Percentiles rank a stretch among this genome's conserved stretches.
Evolutionary conservation across 2,329 filamentous ascomycete genomes (phyloP).

Genomic region (Trichoderma sp.): DNA sequence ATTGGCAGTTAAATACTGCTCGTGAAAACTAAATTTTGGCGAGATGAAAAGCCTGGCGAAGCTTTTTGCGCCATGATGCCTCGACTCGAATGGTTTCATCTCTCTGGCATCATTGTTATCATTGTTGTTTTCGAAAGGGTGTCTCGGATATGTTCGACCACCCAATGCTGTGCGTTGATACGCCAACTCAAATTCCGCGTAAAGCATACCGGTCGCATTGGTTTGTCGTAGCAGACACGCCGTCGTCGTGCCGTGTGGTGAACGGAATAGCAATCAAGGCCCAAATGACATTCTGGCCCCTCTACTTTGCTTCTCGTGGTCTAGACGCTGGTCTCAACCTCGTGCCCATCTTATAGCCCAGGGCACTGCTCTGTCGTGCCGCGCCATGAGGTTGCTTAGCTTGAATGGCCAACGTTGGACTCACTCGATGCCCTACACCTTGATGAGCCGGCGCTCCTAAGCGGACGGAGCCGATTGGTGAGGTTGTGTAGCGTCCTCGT

Average conservation of each 20-base stretch:
- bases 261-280: not conserved
- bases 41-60: not conserved
- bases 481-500: not conserved
- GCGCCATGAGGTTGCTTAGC: not conserved
- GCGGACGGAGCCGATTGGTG: conserved; percentile 15
- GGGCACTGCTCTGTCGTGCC: not conserved
- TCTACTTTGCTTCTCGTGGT: not conserved
- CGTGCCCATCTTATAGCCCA: not conserved
- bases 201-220: not conserved
- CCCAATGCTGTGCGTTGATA: not conserved
- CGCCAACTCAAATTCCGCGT: not conserved
- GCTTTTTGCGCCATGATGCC: not conserved
- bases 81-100: not conserved
- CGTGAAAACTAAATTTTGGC: not conserved
- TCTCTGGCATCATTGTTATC: not conserved
- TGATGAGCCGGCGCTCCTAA: not conserved
- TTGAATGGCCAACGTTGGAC: not conserved
- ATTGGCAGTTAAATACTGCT: not conserved
- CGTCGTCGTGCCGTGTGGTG: not conserved
- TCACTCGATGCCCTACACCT: not conserved
- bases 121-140: not conserved
- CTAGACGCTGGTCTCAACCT: conserved; percentile 4
- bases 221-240: not conserved
- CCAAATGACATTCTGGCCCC: not conserved
- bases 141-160: not conserved